These are phyloP conservation scores for Cucumis cinereus DNA, from an alignment of 306 rosid species.

Conservation along the genomic window DNA sequence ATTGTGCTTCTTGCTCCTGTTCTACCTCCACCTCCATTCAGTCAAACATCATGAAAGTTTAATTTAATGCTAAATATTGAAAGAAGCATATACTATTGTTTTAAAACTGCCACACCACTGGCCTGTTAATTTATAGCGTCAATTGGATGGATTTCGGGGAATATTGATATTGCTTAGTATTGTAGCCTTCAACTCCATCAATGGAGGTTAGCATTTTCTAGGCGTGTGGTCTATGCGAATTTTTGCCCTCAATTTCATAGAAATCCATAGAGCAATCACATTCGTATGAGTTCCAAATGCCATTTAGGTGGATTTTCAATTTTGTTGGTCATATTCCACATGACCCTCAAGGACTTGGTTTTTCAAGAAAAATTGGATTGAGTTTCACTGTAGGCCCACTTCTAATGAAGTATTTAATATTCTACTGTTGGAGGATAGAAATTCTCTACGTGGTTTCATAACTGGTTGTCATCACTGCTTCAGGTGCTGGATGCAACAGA, in stretches of 20 bases:
- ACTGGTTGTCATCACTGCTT: conserved; percentile 1
- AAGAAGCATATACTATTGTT: not conserved
- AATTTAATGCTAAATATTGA: not conserved
- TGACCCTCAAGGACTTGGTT: not conserved
- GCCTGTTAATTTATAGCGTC: not conserved
- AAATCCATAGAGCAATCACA: not conserved
- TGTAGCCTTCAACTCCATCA: not conserved
- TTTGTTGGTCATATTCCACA: not conserved
- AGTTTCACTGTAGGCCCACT: not conserved
- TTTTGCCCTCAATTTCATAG: not conserved
- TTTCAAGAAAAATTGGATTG: not conserved
- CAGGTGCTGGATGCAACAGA: conserved; percentile 98
- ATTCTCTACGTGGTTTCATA: not conserved
- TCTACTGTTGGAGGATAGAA: not conserved
- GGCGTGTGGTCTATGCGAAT: not conserved
- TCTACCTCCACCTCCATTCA: not conserved
- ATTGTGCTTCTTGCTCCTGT: not conserved
- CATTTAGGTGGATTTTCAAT: not conserved
- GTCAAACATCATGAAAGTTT: not conserved
- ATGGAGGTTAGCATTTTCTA: not conserved
- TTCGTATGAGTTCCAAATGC: not conserved
- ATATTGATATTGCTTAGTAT: not conserved
- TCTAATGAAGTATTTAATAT: not conserved
- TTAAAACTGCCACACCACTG: not conserved
- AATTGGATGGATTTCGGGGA: not conserved